Percentiles rank a stretch among this genome's conserved stretches.
phyloP scores from a whole-genome alignment of 2,329 filamentous ascomycete genomes.

The Thielaviopsis populi region DNA sequence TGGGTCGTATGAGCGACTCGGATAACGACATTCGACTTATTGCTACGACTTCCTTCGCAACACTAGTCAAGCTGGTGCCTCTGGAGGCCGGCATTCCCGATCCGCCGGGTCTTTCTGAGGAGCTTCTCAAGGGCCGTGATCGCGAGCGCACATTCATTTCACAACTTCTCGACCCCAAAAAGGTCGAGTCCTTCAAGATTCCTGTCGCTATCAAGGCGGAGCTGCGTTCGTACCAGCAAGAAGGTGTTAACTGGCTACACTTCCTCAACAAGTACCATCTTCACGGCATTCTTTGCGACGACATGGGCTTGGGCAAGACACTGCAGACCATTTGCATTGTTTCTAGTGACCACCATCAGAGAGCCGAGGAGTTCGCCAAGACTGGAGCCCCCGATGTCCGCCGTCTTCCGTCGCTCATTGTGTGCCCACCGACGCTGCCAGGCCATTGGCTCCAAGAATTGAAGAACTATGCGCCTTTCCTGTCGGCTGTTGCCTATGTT shows the following conservation, averaged over 20 bases:
- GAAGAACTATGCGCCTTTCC: slow-evolving; percentile 85
- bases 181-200: slow-evolving; percentile 85
- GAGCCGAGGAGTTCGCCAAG: slow-evolving; percentile 77
- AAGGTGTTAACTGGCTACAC: slow-evolving; percentile 95
- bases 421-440: slow-evolving; percentile 89
- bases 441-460: slow-evolving; percentile 99
- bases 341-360: slow-evolving; percentile 88
- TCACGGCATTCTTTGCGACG: slow-evolving; percentile 94
- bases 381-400: slow-evolving; percentile 65
- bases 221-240: slow-evolving; percentile 91
- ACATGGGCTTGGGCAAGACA: slow-evolving; percentile 98
- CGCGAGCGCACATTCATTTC: slow-evolving; percentile 92
- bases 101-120: slow-evolving; percentile 77
- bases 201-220: slow-evolving; percentile 96
- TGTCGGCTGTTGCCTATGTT: slow-evolving; percentile 79
- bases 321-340: slow-evolving; percentile 96
- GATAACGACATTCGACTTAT: slow-evolving; percentile 90
- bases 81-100: slow-evolving; percentile 95
- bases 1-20: slow-evolving; percentile 96
- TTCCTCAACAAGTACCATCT: slow-evolving; percentile 97
- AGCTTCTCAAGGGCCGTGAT: slow-evolving; percentile 78
- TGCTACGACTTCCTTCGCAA: slow-evolving; percentile 92
- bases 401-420: slow-evolving; percentile 76
- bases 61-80: slow-evolving; percentile 89
- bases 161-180: slow-evolving; percentile 91